Evolutionary conservation across 345 rosid species (phyloP).

Genomic region (Lepidium sativum): DNA sequence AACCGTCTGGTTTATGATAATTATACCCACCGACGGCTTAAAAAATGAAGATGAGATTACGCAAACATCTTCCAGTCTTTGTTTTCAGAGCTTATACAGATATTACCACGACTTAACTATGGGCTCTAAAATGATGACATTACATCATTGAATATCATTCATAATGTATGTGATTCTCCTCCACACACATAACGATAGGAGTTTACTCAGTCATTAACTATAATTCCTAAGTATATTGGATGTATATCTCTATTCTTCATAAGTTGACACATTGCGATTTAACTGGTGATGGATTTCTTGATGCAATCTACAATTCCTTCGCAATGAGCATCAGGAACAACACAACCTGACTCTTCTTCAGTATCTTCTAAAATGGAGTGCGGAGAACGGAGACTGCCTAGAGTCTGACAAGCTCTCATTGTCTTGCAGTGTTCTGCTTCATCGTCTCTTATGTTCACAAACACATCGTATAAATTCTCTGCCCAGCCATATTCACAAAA

Average conservation of each 20-base stretch:
- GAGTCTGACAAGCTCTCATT: constrained; percentile 88
- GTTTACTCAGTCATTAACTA: too few species aligned
- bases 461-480: constrained; percentile 89
- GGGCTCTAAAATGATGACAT: too few species aligned
- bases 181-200: too few species aligned
- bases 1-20: too few species aligned
- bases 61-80: too few species aligned
- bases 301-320: constrained; percentile 86
- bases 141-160: too few species aligned
- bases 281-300: constrained; percentile 44
- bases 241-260: background rate
- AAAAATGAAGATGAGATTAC: too few species aligned
- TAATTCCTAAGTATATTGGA: background rate
- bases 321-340: constrained; percentile 49
- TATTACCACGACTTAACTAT: too few species aligned
- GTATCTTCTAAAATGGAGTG: constrained; percentile 49
- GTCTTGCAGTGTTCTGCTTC: constrained; percentile 99
- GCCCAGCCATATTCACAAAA: constrained; percentile 13
- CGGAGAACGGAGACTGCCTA: constrained; percentile 80
- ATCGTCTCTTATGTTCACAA: constrained; percentile 83
- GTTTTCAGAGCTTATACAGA: too few species aligned
- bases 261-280: background rate
- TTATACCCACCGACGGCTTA: too few species aligned
- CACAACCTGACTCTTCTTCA: constrained; percentile 39
- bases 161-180: too few species aligned